Conservation (phyloP, 2,329 filamentous ascomycete species). For the Decorospora gaudefroyi region DNA sequence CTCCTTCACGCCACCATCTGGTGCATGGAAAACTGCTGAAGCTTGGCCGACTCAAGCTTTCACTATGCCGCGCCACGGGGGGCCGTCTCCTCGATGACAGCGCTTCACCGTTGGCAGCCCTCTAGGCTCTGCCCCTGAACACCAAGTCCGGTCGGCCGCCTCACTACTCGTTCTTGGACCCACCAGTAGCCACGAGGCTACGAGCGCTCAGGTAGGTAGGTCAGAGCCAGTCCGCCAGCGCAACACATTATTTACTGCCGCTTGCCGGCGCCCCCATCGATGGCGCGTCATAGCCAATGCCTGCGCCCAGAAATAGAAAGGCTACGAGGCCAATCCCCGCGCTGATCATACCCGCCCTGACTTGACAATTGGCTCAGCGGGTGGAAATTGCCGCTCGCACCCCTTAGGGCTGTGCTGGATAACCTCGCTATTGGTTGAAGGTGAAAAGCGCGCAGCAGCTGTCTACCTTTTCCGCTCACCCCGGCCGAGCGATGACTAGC, state of each 20-base stretch:
- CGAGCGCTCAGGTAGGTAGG: background rate
- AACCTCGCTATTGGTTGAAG: conserved; percentile 22
- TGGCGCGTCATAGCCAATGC: conserved; percentile 21
- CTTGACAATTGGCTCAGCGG: conserved; percentile 31
- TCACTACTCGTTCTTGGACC: conserved; percentile 1
- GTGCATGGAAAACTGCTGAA: conserved; percentile 9
- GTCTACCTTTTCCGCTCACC: conserved; percentile 15
- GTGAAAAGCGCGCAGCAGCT: conserved; percentile 16
- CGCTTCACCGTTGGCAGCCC: conserved; percentile 13
- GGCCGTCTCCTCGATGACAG: conserved; percentile 15
- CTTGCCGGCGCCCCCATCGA: conserved; percentile 6
- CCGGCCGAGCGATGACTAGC: conserved; percentile 21
- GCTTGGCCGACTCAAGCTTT: conserved; percentile 33
- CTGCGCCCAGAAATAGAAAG: conserved; percentile 34
- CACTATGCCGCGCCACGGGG: background rate
- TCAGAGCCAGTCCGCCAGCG: background rate
- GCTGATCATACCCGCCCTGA: conserved; percentile 27
- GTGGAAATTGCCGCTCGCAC: conserved; percentile 36
- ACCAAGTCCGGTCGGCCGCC: background rate
- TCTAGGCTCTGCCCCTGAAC: background rate
- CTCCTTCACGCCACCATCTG: conserved; percentile 13
- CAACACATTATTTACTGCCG: conserved; percentile 13
- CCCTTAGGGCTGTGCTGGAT: conserved; percentile 18
- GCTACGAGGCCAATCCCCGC: conserved; percentile 23
- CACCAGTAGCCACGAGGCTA: too few species aligned